A percentile compares a stretch with the other conserved stretches of the same genome.
Evolutionary conservation across 345 rosid species (phyloP).

Genomic region (Dovyalis caffra): DNA sequence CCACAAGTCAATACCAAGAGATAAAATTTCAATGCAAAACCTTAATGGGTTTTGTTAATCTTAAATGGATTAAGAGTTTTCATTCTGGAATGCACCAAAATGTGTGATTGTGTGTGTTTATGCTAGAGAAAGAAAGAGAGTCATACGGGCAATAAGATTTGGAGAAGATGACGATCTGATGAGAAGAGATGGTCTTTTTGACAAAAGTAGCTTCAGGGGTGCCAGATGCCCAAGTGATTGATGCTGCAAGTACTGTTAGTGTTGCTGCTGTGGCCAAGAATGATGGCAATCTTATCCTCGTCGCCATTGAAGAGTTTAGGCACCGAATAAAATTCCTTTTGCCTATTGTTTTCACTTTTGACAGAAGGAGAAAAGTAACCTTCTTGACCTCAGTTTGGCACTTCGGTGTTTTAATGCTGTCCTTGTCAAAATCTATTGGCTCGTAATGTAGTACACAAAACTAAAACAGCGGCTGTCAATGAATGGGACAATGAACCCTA

Average conservation of each 20-base stretch:
- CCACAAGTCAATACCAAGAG: too few species aligned
- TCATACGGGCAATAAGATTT: constrained; percentile 93
- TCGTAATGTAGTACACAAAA: too few species aligned
- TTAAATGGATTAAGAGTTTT: neutral
- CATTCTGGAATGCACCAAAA: neutral
- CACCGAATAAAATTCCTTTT: too few species aligned
- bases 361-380: too few species aligned
- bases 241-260: constrained; percentile 8
- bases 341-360: too few species aligned
- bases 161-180: constrained; percentile 93
- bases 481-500: too few species aligned
- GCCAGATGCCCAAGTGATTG: constrained; percentile 21
- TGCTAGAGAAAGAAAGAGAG: constrained; percentile 6
- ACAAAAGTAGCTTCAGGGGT: constrained; percentile 53
- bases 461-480: too few species aligned
- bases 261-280: constrained; percentile 7
- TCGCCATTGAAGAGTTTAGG: constrained; percentile 5
- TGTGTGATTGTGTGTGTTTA: neutral
- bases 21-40: too few species aligned
- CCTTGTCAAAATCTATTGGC: too few species aligned
- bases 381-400: too few species aligned
- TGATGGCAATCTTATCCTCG: constrained; percentile 2
- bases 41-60: neutral
- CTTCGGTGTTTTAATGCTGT: too few species aligned
- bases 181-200: constrained; percentile 69